phyloP scores from a whole-genome alignment of 352 stramenopile genomes.

The Phytophthora citrophthora region DNA sequence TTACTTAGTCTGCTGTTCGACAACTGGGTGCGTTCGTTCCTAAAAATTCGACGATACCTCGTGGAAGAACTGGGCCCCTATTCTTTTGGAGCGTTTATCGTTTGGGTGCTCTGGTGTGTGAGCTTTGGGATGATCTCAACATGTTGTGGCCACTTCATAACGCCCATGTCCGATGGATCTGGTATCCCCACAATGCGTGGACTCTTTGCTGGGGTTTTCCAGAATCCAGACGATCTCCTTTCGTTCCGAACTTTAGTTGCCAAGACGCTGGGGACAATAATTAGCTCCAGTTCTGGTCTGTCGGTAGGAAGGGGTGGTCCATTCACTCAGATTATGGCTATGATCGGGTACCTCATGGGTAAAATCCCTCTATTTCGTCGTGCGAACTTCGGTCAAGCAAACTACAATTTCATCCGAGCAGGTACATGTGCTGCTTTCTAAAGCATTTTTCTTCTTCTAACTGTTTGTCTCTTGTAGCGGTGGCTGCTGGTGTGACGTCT shows the following conservation, averaged over 20 bases:
- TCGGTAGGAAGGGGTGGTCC: slow-evolving; percentile 76
- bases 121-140: slow-evolving; percentile 61
- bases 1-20: slow-evolving; percentile 65
- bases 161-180: slow-evolving; percentile 70
- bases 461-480: slow-evolving; percentile 39
- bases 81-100: slow-evolving; percentile 66
- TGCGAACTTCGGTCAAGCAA: slow-evolving; percentile 75
- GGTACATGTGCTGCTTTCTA: slow-evolving; percentile 22
- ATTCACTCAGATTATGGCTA: slow-evolving; percentile 81
- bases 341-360: slow-evolving; percentile 75
- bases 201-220: slow-evolving; percentile 81
- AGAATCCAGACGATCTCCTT: slow-evolving; percentile 73
- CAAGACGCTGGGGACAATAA: slow-evolving; percentile 71
- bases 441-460: too few relatives aligned
- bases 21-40: slow-evolving; percentile 68
- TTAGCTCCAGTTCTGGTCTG: slow-evolving; percentile 71
- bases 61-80: slow-evolving; percentile 58
- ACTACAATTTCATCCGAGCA: slow-evolving; percentile 76
- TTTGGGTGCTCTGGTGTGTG: slow-evolving; percentile 75
- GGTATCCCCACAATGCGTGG: slow-evolving; percentile 83
- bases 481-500: slow-evolving; percentile 79
- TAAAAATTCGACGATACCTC: slow-evolving; percentile 54
- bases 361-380: slow-evolving; percentile 74
- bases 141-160: slow-evolving; percentile 62
- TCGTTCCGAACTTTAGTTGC: slow-evolving; percentile 73